Evolutionary conservation across 345 rosid species (phyloP).

Genomic region (Erysimum cheiranthoides): DNA sequence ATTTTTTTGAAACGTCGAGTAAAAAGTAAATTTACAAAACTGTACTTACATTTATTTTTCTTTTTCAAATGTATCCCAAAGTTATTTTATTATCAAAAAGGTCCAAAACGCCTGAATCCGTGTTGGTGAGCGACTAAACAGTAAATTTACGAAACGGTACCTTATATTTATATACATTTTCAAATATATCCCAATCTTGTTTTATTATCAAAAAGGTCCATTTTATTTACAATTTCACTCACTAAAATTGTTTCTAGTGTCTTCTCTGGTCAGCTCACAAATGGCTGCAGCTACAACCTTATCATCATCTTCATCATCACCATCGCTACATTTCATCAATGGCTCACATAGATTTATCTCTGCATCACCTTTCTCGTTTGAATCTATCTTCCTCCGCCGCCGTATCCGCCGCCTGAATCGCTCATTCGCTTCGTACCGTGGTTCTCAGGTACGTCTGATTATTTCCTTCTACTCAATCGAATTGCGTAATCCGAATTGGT

Average conservation of each 20-base stretch:
- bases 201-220: background rate
- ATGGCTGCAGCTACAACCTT: constrained; percentile 50
- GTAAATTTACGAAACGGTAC: background rate
- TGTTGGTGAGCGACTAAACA: no score
- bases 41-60: background rate
- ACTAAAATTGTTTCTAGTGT: background rate
- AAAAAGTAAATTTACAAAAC: constrained; percentile 5
- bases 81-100: background rate
- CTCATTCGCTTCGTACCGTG: constrained; percentile 33
- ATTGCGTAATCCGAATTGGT: background rate
- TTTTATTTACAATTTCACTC: constrained; percentile 22
- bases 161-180: background rate
- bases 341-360: constrained; percentile 14
- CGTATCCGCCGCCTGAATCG: constrained; percentile 29
- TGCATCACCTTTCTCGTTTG: constrained; percentile 21
- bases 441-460: constrained; percentile 35
- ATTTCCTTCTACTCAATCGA: background rate
- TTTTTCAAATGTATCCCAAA: background rate
- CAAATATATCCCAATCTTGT: background rate
- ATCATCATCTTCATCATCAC: constrained; percentile 45
- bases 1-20: constrained; percentile 18
- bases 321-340: constrained; percentile 13
- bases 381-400: constrained; percentile 12
- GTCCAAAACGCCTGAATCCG: background rate
- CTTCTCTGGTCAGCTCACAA: background rate